Evolutionary conservation across 2,329 filamentous ascomycete genomes (phyloP), one percentile per base, ranked within the genome.

Genomic region (Rosellinia necatrix): DNA sequence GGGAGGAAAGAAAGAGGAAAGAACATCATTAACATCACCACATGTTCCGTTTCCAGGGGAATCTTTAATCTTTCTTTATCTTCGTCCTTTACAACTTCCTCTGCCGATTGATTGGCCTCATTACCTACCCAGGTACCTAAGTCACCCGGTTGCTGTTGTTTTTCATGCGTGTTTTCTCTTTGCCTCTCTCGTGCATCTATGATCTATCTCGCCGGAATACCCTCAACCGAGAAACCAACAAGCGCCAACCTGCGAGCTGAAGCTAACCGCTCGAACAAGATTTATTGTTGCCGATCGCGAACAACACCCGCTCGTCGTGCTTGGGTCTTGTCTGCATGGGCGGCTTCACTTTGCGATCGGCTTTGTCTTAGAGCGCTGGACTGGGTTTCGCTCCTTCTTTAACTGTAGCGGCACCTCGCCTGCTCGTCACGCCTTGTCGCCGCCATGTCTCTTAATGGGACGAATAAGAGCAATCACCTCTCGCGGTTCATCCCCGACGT

Each of bases 391-490:
- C 32, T 37, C n/a, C 29, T 38, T 19, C 38, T 17, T 43, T 15
- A 13, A n/a, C n/a, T n/a, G n/a, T n/a, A n/a, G n/a, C n/a, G n/a
- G n/a, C n/a, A n/a, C n/a, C n/a, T n/a, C n/a, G n/a, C 15, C 7
- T 5, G 38, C 34, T 32, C 17, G 17, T 9, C 8, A n/a, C 19
- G 13, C 1, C 24, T 25, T 24, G 12, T 37, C 44, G 10, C 27
- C 41, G 10, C 24, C 41, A 58, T 60, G 58, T 49, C 54, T 49
- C 17, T 53, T 13, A 27, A 49, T 24, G 44, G 51, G n/a, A 32
- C 44, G 51, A 61, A 56, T 49, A 50, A 24, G 24, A 56, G 37
- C 46, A 57, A 59, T 22, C 41, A 47, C 13, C 27, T 58, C 8
- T 13, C 30, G 10, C 55, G 55, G 5, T 17, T 56, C 38, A 35